Percentiles rank a stretch among this genome's conserved stretches.
phyloP scores from a whole-genome alignment of 768 basidiomycete genomes.

The Suillus subalutaceus region DNA sequence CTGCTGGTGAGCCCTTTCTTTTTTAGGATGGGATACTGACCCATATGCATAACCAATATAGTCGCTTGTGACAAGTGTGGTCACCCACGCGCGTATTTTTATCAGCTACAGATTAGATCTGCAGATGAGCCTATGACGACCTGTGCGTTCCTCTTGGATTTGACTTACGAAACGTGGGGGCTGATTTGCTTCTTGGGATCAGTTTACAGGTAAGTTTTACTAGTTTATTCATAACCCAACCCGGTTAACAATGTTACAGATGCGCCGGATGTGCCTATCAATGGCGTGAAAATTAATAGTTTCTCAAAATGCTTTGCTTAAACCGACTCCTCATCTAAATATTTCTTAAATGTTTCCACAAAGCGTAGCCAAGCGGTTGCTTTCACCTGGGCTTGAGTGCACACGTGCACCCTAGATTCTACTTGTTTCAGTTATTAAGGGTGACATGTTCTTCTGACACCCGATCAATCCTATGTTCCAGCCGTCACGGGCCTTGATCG shows the following conservation, averaged over 20 bases:
- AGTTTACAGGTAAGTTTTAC: conserved; percentile 5
- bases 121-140: conserved; percentile 89
- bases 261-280: conserved; percentile 67
- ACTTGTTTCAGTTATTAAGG: not conserved
- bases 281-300: conserved; percentile 66
- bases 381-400: not conserved
- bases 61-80: conserved; percentile 67
- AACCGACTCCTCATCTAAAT: not conserved
- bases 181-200: not conserved
- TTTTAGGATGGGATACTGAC: not conserved
- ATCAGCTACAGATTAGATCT: conserved; percentile 94
- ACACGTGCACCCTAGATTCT: not conserved
- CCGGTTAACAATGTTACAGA: conserved; percentile 33
- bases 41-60: conserved; percentile 20
- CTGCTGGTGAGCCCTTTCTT: conserved; percentile 53
- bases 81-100: conserved; percentile 84
- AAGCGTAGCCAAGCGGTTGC: not conserved
- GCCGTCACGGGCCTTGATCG: not conserved
- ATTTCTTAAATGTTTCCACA: not conserved
- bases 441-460: not conserved
- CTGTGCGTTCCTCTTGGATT: conserved; percentile 5
- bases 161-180: not conserved
- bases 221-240: conserved; percentile 2
- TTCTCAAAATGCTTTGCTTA: not conserved
- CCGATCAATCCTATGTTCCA: not conserved